A percentile compares a stretch with the other conserved stretches of the same genome.
phyloP scores from a whole-genome alignment of 2,329 filamentous ascomycete species.

The Cercospora canescens region DNA sequence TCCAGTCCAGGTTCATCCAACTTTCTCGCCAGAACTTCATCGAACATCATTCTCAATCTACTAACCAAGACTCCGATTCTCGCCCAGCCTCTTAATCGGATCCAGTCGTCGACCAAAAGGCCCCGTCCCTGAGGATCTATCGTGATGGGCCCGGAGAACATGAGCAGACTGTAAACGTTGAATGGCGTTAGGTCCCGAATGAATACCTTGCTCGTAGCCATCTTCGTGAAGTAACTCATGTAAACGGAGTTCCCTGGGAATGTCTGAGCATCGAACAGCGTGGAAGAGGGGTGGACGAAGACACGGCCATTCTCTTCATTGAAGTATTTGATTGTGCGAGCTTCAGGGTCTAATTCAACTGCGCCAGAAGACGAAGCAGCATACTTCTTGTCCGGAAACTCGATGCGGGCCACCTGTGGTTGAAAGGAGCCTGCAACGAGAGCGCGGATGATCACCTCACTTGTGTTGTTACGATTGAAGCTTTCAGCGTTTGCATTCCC shows the following conservation, averaged over 20 bases:
- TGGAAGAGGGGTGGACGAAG: slow-evolving; percentile 89
- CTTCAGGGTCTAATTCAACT: slow-evolving; percentile 90
- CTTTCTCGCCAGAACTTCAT: slow-evolving; percentile 77
- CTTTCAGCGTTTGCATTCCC: slow-evolving; percentile 24
- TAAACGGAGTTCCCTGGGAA: slow-evolving; percentile 76
- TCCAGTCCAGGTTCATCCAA: slow-evolving; percentile 68
- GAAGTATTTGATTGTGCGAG: slow-evolving; percentile 88
- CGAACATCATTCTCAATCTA: slow-evolving; percentile 79
- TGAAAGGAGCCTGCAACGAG: slow-evolving; percentile 54
- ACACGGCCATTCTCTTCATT: slow-evolving; percentile 79
- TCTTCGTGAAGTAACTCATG: slow-evolving; percentile 87
- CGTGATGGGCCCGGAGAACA: slow-evolving; percentile 82
- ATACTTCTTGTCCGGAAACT: slow-evolving; percentile 95
- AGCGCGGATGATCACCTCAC: slow-evolving; percentile 49
- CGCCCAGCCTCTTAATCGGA: slow-evolving; percentile 85
- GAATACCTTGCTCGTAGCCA: slow-evolving; percentile 89
- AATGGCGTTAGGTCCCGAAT: slow-evolving; percentile 90
- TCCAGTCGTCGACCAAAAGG: slow-evolving; percentile 88
- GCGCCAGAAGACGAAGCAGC: slow-evolving; percentile 82
- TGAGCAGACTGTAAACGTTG: slow-evolving; percentile 81
- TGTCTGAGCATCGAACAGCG: slow-evolving; percentile 77
- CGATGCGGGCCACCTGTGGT: slow-evolving; percentile 88
- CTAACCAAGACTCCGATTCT: slow-evolving; percentile 88
- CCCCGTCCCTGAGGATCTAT: slow-evolving; percentile 87
- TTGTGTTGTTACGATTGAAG: slow-evolving; percentile 52